Evolutionary conservation across 352 stramenopile genomes (phyloP).

Genomic region (Pythium brachiatum): DNA sequence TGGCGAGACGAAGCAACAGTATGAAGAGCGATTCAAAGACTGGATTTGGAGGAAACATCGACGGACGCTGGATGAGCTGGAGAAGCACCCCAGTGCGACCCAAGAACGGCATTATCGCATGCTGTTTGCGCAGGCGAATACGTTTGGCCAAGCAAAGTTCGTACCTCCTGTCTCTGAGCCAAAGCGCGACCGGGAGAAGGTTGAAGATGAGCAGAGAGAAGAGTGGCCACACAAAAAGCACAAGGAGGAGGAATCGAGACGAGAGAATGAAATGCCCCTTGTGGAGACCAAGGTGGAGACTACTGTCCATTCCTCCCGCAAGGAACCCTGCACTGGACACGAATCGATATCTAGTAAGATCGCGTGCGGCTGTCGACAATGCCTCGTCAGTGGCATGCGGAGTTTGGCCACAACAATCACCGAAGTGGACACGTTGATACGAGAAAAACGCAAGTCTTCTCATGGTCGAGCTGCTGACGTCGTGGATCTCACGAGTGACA

Average conservation of each 20-base stretch:
- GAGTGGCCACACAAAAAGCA: neutral
- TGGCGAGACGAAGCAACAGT: neutral
- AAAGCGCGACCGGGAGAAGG: neutral
- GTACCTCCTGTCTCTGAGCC: neutral
- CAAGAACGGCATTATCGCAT: conserved; percentile 8
- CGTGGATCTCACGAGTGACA: too few relatives aligned
- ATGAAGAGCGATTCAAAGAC: conserved; percentile 13
- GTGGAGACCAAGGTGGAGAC: neutral
- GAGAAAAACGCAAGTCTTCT: neutral
- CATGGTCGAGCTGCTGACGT: neutral
- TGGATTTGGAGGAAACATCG: neutral
- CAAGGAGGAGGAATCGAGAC: neutral
- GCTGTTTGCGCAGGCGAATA: neutral
- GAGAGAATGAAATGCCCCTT: neutral
- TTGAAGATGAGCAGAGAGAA: neutral
- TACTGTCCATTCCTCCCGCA: neutral
- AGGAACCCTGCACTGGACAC: neutral
- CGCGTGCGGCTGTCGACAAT: neutral
- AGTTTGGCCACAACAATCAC: neutral
- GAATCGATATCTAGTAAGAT: neutral
- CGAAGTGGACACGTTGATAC: neutral
- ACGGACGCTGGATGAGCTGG: neutral
- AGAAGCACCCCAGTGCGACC: neutral
- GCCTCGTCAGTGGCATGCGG: neutral
- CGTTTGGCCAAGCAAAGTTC: neutral